Conservation (phyloP, 768 basidiomycete genomes). For the Boletus rex-veris region DNA sequence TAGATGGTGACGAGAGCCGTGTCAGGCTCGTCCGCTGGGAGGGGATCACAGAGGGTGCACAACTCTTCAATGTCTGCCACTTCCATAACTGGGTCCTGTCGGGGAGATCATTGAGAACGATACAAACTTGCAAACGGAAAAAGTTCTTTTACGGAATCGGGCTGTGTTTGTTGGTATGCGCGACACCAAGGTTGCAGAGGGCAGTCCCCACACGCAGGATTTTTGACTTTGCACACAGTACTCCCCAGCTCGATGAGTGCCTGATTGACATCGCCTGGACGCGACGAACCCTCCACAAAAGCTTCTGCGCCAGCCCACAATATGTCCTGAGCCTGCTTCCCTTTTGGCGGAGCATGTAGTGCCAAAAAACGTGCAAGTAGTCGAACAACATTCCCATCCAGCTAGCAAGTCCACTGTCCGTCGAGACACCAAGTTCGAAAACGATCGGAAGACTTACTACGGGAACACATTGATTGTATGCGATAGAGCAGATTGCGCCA, state of each 20-base stretch:
- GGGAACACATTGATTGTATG: slow-evolving; percentile 78
- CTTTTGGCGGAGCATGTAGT: slow-evolving; percentile 76
- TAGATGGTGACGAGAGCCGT: slow-evolving; percentile 58
- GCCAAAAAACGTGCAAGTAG: slow-evolving; percentile 82
- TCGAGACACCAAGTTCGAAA: neutral
- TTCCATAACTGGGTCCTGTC: slow-evolving; percentile 3
- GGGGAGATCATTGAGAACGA: neutral
- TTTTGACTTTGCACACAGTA: slow-evolving; percentile 84
- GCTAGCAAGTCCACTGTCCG: slow-evolving; percentile 37
- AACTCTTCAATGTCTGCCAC: slow-evolving; percentile 71
- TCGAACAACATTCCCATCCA: slow-evolving; percentile 89
- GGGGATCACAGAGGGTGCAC: slow-evolving; percentile 65
- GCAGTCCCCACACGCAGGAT: slow-evolving; percentile 71
- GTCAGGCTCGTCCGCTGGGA: slow-evolving; percentile 32
- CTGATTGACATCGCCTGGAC: slow-evolving; percentile 86
- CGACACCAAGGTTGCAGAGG: slow-evolving; percentile 67
- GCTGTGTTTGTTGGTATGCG: slow-evolving; percentile 43
- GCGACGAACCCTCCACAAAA: slow-evolving; percentile 54
- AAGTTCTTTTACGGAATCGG: slow-evolving; percentile 8
- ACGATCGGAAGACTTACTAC: slow-evolving; percentile 54
- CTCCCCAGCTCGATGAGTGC: slow-evolving; percentile 94
- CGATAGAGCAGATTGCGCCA: slow-evolving; percentile 82
- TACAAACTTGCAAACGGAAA: neutral
- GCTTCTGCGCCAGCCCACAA: slow-evolving; percentile 78
- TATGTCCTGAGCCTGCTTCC: slow-evolving; percentile 70